Evolutionary conservation across 768 basidiomycete species (phyloP).

Genomic region (Termitomyces eurrhizus): DNA sequence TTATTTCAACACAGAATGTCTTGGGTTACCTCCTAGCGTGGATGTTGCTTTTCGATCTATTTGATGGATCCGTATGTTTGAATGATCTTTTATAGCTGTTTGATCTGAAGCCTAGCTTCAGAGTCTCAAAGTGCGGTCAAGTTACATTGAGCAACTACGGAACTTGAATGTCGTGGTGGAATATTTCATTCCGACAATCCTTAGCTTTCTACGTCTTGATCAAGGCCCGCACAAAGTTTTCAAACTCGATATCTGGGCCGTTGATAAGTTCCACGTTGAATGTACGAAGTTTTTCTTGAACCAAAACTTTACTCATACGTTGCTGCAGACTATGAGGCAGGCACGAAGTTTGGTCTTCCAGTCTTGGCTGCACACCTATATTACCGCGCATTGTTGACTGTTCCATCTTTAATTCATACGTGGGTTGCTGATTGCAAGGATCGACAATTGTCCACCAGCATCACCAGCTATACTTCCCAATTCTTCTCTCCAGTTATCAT

Average conservation of each 20-base stretch:
- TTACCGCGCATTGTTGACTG: conserved; percentile 77
- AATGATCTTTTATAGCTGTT: neutral
- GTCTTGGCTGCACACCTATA: conserved; percentile 85
- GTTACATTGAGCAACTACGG: conserved; percentile 84
- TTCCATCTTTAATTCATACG: conserved; percentile 80
- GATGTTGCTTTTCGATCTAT: conserved; percentile 88
- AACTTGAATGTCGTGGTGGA: conserved; percentile 58
- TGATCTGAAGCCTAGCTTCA: conserved; percentile 23
- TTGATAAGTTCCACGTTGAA: conserved; percentile 79
- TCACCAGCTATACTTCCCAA: conserved; percentile 75
- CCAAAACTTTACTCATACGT: neutral
- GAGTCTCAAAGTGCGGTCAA: conserved; percentile 84
- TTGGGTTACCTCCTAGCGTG: conserved; percentile 78
- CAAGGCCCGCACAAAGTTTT: conserved; percentile 61
- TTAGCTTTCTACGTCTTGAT: conserved; percentile 65
- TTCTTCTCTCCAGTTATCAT: conserved; percentile 91
- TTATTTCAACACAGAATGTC: conserved; percentile 30
- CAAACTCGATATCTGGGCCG: conserved; percentile 80
- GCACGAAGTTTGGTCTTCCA: conserved; percentile 45
- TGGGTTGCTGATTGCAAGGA: conserved; percentile 91
- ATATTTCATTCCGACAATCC: conserved; percentile 68
- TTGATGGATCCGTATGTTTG: conserved; percentile 69
- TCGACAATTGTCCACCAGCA: conserved; percentile 73
- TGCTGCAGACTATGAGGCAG: conserved; percentile 55
- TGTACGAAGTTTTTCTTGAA: conserved; percentile 36